Conservation (phyloP, 1,284 basidiomycete species). For the Chondrostereum purpureum region DNA sequence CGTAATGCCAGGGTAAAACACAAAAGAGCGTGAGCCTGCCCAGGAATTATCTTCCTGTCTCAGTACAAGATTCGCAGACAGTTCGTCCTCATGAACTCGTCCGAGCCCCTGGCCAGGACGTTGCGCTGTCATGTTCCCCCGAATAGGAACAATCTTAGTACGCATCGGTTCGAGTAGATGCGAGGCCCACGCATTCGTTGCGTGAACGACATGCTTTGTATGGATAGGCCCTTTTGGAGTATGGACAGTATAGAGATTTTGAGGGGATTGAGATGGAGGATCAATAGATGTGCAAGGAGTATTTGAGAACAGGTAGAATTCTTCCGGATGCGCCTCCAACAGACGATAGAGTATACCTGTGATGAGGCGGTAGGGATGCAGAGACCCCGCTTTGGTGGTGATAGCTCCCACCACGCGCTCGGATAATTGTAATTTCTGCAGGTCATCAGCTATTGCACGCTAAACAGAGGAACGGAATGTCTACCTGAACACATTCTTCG, state of each 20-base stretch:
- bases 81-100: conserved; percentile 26
- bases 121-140: conserved; percentile 66
- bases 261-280: conserved; percentile 16
- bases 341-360: conserved; percentile 45
- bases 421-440: conserved; percentile 38
- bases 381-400: conserved; percentile 40
- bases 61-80: no score
- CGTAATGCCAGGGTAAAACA: conserved; percentile 44
- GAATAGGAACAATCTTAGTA: conserved; percentile 47
- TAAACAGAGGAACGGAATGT: conserved; percentile 2
- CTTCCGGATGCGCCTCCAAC: conserved; percentile 22
- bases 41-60: conserved; percentile 14
- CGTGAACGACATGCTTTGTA: conserved; percentile 64
- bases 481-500: conserved; percentile 28
- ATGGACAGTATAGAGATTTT: conserved; percentile 31
- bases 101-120: conserved; percentile 36
- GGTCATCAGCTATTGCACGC: background rate
- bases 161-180: conserved; percentile 63
- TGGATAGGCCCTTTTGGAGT: conserved; percentile 52
- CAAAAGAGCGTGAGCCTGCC: conserved; percentile 42
- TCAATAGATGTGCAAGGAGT: conserved; percentile 43
- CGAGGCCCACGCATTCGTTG: conserved; percentile 73
- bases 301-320: conserved; percentile 43
- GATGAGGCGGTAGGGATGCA: conserved; percentile 56
- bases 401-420: conserved; percentile 38